Evolutionary conservation across 306 rosid species (phyloP).

Genomic region (Rubus idaeus): DNA sequence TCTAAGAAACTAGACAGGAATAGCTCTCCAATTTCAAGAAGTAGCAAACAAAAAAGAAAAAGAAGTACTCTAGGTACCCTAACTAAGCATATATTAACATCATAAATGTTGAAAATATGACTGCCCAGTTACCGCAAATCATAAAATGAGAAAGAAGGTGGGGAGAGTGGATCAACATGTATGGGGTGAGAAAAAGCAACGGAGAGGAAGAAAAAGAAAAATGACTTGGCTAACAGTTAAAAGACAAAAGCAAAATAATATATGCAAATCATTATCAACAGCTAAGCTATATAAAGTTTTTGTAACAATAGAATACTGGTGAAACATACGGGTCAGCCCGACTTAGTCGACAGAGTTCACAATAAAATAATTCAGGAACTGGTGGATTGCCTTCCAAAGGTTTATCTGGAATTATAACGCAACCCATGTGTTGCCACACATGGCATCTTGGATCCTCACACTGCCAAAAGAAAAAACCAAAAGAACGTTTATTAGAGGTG

Average conservation of each 20-base stretch:
- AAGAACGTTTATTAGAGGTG: neutral
- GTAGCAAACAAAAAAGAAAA: neutral
- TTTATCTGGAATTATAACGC: constrained; percentile 89
- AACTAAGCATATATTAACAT: neutral
- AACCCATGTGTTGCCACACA: constrained; percentile 90
- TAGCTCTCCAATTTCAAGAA: neutral
- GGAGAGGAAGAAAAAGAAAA: no score
- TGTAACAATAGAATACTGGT: neutral
- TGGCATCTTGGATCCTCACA: constrained; percentile 85
- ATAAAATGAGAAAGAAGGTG: neutral
- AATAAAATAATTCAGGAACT: constrained; percentile 75
- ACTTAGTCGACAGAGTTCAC: constrained; percentile 86
- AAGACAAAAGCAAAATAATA: neutral
- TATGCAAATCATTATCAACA: neutral
- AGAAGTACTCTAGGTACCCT: neutral
- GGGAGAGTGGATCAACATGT: neutral
- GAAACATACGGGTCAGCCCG: constrained; percentile 97
- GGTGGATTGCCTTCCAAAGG: constrained; percentile 68
- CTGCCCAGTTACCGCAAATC: neutral
- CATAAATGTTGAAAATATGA: neutral
- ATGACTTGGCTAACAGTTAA: neutral
- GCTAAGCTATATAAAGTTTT: neutral
- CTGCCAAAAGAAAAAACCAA: constrained; percentile 43
- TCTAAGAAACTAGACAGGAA: neutral
- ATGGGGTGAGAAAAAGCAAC: neutral